phyloP scores from a whole-genome alignment of 2,329 filamentous ascomycete genomes.

The Aspergillus persii region DNA sequence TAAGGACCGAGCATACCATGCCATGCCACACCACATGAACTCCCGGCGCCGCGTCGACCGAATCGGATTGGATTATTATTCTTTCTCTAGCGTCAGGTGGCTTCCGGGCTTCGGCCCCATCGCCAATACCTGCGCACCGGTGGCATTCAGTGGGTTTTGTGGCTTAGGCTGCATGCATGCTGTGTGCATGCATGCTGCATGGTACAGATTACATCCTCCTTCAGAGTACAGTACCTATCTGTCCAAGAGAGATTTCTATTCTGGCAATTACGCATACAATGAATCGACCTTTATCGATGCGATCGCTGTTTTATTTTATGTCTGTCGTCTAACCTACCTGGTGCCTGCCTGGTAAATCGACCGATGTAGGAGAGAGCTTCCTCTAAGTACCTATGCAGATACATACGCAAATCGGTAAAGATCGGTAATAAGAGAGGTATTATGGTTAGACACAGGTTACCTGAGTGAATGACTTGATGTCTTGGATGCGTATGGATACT shows the following conservation, averaged over 20 bases:
- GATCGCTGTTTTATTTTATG: too few relatives aligned
- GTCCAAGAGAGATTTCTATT: background rate
- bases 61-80: background rate
- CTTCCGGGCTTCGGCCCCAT: background rate
- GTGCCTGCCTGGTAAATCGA: too few relatives aligned
- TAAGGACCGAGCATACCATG: too few relatives aligned
- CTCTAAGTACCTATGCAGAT: too few relatives aligned
- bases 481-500: background rate
- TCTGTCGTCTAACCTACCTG: too few relatives aligned
- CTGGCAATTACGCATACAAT: too few relatives aligned
- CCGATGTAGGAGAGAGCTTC: too few relatives aligned
- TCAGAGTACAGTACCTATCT: background rate
- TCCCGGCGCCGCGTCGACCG: background rate
- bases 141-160: constrained; percentile 1
- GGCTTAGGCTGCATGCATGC: constrained; percentile 4
- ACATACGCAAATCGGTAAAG: background rate
- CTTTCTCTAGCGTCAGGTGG: background rate
- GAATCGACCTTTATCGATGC: too few relatives aligned
- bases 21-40: background rate
- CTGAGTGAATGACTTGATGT: background rate
- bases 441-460: too few relatives aligned
- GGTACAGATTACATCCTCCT: background rate
- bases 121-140: background rate
- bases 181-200: constrained; percentile 1
- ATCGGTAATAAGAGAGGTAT: background rate